Conservation (phyloP, 345 rosid genomes). For the Cochlearia excelsa region DNA sequence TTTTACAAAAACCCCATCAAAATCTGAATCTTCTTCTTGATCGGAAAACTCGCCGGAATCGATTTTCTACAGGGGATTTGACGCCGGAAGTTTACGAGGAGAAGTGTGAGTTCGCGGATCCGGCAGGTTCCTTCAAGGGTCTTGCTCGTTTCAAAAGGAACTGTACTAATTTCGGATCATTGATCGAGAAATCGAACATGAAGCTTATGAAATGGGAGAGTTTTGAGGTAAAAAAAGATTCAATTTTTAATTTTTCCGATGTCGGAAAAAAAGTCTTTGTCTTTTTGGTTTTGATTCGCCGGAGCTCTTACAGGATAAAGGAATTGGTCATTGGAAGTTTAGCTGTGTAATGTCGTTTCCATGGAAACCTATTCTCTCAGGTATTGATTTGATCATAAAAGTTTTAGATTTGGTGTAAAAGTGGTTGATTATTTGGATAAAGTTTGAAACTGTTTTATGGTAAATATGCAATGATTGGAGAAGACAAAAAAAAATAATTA, state of each 20-base stretch:
- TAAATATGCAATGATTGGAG: conserved; percentile 2
- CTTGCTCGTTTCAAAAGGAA: conserved; percentile 86
- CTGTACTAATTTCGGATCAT: conserved; percentile 79
- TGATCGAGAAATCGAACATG: conserved; percentile 78
- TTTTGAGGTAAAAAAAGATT: conserved; percentile 48
- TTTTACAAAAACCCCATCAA: background rate
- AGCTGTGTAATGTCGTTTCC: conserved; percentile 92
- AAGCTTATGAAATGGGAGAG: conserved; percentile 91
- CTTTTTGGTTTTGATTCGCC: background rate
- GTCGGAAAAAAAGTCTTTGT: background rate
- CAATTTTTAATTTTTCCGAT: background rate
- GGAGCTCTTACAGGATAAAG: conserved; percentile 60
- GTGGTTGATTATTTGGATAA: conserved; percentile 7
- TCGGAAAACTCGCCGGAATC: background rate
- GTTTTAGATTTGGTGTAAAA: conserved; percentile 5
- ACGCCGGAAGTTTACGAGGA: conserved; percentile 77
- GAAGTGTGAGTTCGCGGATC: conserved; percentile 92
- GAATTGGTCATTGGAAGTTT: conserved; percentile 89
- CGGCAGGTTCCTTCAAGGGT: conserved; percentile 94
- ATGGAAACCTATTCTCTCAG: conserved; percentile 96
- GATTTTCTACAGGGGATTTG: conserved; percentile 52
- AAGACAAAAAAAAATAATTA: background rate
- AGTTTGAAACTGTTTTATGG: conserved; percentile 21
- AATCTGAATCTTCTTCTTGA: background rate
- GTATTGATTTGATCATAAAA: conserved; percentile 29